These are phyloP conservation scores for Podospora bellae-mahoneyi DNA, from an alignment of 495 filamentous ascomycete genomes.

Conservation along the genomic window DNA sequence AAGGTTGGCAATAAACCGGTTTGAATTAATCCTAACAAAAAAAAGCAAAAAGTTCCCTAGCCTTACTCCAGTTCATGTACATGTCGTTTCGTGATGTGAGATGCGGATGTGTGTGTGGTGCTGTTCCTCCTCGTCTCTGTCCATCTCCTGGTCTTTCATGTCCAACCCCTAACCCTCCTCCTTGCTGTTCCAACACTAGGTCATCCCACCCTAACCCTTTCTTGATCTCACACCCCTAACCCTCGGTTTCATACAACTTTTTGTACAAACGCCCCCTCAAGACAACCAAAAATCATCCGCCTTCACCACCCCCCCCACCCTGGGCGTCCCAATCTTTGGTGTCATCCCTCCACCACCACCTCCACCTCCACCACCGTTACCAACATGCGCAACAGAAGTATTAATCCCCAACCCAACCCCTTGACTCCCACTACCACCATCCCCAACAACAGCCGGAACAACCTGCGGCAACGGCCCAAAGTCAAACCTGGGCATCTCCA, in stretches of 20 bases:
- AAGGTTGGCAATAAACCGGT: too few species aligned
- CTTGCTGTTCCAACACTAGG: too few species aligned
- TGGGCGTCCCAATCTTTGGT: neutral
- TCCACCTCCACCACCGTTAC: neutral
- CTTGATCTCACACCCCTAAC: neutral
- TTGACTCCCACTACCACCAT: slow-evolving; percentile 15
- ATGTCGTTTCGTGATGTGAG: too few species aligned
- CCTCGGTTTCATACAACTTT: too few species aligned
- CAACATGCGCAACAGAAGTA: neutral
- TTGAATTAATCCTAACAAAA: too few species aligned
- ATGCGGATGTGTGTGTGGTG: too few species aligned
- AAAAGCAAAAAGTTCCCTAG: too few species aligned
- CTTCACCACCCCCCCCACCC: neutral
- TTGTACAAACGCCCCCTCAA: neutral
- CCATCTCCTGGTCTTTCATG: too few species aligned
- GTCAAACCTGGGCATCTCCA: slow-evolving; percentile 56
- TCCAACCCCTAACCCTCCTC: too few species aligned
- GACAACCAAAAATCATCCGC: slow-evolving; percentile 15
- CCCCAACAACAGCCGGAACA: neutral
- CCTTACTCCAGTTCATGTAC: too few species aligned
- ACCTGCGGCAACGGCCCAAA: slow-evolving; percentile 20
- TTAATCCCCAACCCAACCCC: slow-evolving; percentile 9
- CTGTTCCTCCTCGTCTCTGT: too few species aligned
- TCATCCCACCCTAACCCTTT: neutral
- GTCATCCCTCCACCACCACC: neutral